phyloP scores from a whole-genome alignment of 768 basidiomycete species.

The Suillus weaverae region DNA sequence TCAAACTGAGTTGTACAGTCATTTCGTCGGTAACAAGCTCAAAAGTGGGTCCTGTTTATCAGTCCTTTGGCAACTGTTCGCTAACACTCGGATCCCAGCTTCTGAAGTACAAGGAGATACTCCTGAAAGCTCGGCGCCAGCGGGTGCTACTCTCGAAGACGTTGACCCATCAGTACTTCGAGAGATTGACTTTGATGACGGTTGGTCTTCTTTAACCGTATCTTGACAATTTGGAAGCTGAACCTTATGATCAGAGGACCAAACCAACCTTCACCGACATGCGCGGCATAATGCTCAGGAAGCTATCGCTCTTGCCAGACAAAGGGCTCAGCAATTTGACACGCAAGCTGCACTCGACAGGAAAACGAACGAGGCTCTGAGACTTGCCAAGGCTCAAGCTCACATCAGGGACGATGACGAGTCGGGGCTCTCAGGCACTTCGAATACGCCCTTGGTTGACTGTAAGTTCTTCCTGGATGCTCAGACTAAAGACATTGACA shows the following conservation, averaged over 20 bases:
- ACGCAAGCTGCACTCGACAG: slow-evolving; percentile 76
- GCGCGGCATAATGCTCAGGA: slow-evolving; percentile 89
- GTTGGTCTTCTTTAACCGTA: slow-evolving; percentile 42
- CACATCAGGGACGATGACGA: slow-evolving; percentile 47
- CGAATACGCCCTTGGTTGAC: slow-evolving; percentile 61
- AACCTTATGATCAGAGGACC: slow-evolving; percentile 61
- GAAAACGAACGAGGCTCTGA: slow-evolving; percentile 76
- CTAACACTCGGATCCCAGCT: slow-evolving; percentile 43
- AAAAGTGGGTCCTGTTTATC: slow-evolving; percentile 58
- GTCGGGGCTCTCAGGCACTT: slow-evolving; percentile 32
- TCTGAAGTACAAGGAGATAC: slow-evolving; percentile 72
- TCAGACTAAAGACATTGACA: slow-evolving; percentile 3
- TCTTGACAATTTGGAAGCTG: slow-evolving; percentile 7
- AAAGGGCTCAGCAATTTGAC: slow-evolving; percentile 85
- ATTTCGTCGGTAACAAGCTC: slow-evolving; percentile 97
- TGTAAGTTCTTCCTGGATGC: slow-evolving; percentile 45
- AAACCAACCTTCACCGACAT: slow-evolving; percentile 81
- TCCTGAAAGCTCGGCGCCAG: slow-evolving; percentile 44
- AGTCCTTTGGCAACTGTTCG: slow-evolving; percentile 5
- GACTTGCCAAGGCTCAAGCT: slow-evolving; percentile 57
- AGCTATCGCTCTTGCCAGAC: slow-evolving; percentile 75
- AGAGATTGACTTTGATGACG: slow-evolving; percentile 90
- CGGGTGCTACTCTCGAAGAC: slow-evolving; percentile 58
- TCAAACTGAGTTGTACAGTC: slow-evolving; percentile 97
- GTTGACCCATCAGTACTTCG: slow-evolving; percentile 52